Evolutionary conservation across 441 rosid species (phyloP).

Genomic region (Populus hybrid): DNA sequence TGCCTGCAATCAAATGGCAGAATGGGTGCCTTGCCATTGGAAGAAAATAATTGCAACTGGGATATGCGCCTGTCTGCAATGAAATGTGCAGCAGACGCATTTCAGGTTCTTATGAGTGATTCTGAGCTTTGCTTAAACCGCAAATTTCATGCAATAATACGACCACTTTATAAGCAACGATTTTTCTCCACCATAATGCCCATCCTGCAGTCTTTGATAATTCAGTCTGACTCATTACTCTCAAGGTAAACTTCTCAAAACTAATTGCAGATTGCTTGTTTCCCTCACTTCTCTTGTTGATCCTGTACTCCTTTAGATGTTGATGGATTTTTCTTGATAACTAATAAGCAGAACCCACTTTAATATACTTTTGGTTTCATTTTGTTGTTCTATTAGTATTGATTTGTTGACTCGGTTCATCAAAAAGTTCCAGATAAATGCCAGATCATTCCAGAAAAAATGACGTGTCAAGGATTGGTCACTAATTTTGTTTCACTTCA

Average conservation of each 20-base stretch:
- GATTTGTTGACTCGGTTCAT: not conserved
- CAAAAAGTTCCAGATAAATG: not conserved
- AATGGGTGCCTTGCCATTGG: conserved; percentile 20
- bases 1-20: conserved; percentile 48
- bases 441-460: not conserved
- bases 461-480: not conserved
- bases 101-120: conserved; percentile 73
- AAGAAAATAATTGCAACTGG: conserved; percentile 24
- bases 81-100: conserved; percentile 81
- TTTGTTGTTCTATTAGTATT: not conserved
- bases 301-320: not conserved
- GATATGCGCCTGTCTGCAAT: conserved; percentile 37
- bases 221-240: conserved; percentile 42
- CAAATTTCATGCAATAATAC: conserved; percentile 66
- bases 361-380: too few relatives aligned
- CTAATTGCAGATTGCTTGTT: conserved; percentile 8
- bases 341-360: not conserved
- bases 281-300: not conserved
- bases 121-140: conserved; percentile 68
- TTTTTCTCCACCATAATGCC: conserved; percentile 70
- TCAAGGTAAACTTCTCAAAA: conserved; percentile 20
- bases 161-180: conserved; percentile 93
- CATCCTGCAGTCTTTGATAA: conserved; percentile 59
- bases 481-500: not conserved
- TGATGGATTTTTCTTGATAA: not conserved